Percentiles rank a stretch among this genome's conserved stretches.
Evolutionary conservation across 768 basidiomycete genomes (phyloP).

Genomic region (Trametes cubensis): DNA sequence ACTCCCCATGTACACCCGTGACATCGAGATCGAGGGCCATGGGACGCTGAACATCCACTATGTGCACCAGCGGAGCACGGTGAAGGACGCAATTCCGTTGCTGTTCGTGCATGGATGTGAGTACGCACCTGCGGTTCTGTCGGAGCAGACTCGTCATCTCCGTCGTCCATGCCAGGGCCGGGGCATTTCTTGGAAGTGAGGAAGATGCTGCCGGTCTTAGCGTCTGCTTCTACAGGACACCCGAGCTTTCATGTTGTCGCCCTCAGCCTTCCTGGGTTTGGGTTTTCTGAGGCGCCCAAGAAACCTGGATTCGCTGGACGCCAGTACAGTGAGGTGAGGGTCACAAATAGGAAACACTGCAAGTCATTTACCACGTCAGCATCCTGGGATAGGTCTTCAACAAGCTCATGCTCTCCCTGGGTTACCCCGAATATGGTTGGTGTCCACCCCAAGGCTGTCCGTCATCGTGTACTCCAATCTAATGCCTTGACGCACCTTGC

Average conservation of each 20-base stretch:
- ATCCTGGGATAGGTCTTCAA: slow-evolving; percentile 21
- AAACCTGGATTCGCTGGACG: slow-evolving; percentile 49
- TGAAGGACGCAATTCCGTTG: slow-evolving; percentile 52
- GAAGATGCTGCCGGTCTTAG: slow-evolving; percentile 58
- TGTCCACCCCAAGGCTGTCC: background rate
- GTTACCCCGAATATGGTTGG: slow-evolving; percentile 32
- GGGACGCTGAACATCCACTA: slow-evolving; percentile 56
- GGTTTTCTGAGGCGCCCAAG: slow-evolving; percentile 58
- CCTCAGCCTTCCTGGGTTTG: slow-evolving; percentile 58
- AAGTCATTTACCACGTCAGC: no score
- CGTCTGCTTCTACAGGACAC: slow-evolving; percentile 39
- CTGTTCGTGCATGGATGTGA: slow-evolving; percentile 63
- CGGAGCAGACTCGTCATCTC: background rate
- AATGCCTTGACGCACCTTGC: background rate
- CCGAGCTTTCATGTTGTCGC: slow-evolving; percentile 67
- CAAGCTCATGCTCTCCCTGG: slow-evolving; percentile 36
- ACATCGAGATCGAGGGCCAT: slow-evolving; percentile 49
- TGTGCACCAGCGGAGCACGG: slow-evolving; percentile 53
- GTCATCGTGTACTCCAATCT: background rate
- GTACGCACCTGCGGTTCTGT: slow-evolving; percentile 11
- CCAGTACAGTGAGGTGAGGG: slow-evolving; percentile 57
- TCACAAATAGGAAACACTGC: background rate
- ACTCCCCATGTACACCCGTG: slow-evolving; percentile 55
- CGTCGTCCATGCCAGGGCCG: slow-evolving; percentile 49
- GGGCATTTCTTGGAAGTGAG: slow-evolving; percentile 58